These are phyloP conservation scores for Multifurca ochricompacta DNA, from an alignment of 768 basidiomycete species.

Conservation along the genomic window DNA sequence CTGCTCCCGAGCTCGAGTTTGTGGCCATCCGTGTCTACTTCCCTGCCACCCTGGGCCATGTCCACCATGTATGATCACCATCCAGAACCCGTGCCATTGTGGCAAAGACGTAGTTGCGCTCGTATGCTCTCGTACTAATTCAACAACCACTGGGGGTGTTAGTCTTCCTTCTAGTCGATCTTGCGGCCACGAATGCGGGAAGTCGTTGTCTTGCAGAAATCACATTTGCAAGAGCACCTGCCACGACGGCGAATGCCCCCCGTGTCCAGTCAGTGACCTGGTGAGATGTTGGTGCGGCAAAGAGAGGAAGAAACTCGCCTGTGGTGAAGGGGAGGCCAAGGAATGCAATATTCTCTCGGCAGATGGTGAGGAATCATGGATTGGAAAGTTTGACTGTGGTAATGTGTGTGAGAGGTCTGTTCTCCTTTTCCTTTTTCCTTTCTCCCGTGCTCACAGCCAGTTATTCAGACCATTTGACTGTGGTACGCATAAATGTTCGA, in stretches of 20 bases:
- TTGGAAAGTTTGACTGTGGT: slow-evolving; percentile 58
- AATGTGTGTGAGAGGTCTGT: slow-evolving; percentile 49
- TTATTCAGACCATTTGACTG: slow-evolving; percentile 61
- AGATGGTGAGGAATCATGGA: slow-evolving; percentile 47
- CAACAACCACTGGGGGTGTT: slow-evolving; percentile 19
- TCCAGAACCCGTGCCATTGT: slow-evolving; percentile 74
- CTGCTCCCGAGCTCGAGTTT: slow-evolving; percentile 55
- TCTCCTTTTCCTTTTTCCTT: not conserved
- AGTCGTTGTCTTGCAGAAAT: slow-evolving; percentile 55
- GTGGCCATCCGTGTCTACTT: slow-evolving; percentile 77
- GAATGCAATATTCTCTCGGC: slow-evolving; percentile 32
- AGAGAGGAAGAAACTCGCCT: slow-evolving; percentile 47
- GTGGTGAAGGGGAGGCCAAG: slow-evolving; percentile 52
- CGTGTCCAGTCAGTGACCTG: slow-evolving; percentile 48
- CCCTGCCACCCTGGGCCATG: slow-evolving; percentile 95
- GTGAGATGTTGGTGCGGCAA: slow-evolving; percentile 79
- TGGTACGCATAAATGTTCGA: slow-evolving; percentile 63
- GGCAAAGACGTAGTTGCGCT: slow-evolving; percentile 49
- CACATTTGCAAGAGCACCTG: slow-evolving; percentile 66
- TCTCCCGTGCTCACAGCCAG: not conserved
- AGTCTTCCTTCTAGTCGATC: slow-evolving; percentile 26
- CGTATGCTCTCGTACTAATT: slow-evolving; percentile 44
- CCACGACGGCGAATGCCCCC: slow-evolving; percentile 67
- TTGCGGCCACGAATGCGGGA: slow-evolving; percentile 34
- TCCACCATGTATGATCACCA: slow-evolving; percentile 82